Base-by-base conservation (phyloP, 2,329 filamentous ascomycete species). In the Tympanopsis confertula region DNA sequence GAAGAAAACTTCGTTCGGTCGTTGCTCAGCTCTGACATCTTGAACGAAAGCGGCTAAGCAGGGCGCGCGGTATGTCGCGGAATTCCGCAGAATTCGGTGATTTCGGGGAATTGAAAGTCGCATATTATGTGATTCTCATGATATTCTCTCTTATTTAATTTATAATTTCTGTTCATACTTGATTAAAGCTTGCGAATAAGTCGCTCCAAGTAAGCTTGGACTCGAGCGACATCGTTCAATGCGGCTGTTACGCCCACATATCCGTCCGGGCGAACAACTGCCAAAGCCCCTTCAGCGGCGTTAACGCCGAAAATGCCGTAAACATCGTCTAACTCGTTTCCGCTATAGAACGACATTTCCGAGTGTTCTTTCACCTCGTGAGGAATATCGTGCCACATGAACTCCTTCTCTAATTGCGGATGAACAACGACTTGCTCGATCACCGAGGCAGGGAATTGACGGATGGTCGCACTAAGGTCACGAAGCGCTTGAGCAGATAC, bases 361-460 rank as follows among this genome's bases (percentile, higher is more conserved):
- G 43, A 41, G 20, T 28, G 10, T 39, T 42, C 36, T 29, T 38
- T 42, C 5, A 48, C 40, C 13, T 35, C 39, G 14, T n/a, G 17
- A 4, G 46, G 46, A 20, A 50, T 38, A 28, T 48, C 42, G 4
- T 35, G 39, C 48, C 47, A 50, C 36, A 44, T 44, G 7, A 49
- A 41, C 4, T 17, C 19, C 5, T 40, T 36, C 17, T 38, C 19
- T 20, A 32, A 37, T 4, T 42, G 41, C 1, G 46, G 46, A 35
- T 46, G 48, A 5, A 50, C 5, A 10, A 49, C 35, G 4, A 38
- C 40, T 10, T 42, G 37, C 30, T 50, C 44, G 10, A 49, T 35
- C 4, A 36, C 29, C 10, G 38, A 42, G 15, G 17, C 13, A 5
- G 43, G 41, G 32, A 45, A 45, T 41, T 4, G 20, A 2, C 47